Evolutionary conservation across 2,329 filamentous ascomycete species (phyloP), one percentile per base, ranked within the genome.

Genomic region (Parastagonospora nodorum): DNA sequence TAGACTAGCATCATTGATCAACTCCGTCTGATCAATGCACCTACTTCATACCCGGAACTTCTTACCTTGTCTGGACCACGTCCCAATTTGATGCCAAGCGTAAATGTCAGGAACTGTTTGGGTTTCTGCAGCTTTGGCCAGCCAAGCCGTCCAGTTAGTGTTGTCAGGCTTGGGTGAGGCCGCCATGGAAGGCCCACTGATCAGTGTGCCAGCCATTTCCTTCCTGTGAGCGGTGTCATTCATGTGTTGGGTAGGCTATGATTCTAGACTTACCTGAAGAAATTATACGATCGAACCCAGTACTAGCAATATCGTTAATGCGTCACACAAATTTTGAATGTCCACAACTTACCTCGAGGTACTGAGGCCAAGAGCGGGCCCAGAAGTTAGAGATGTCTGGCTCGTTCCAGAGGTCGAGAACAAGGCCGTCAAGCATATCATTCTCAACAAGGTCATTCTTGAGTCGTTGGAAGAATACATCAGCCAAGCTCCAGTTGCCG

Each of bases 371-470:
- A 1, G 53, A 40, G 3, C 76, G 64, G 7, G 48, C 49, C 65
- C 74, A 75, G 71, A 78, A 81, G 39, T 61, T 64, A 4, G 9
- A 37, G 8, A 55, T 57, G 4, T 82, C 80, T 0, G 81, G 78
- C 63, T 83, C 81, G 48, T 83, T 83, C 81, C 81, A 83, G 31
- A 82, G 75, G 44, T 83, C 81, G 8, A 78, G 64, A 0, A 78
- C 68, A 0, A 83, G 55, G 0, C 71, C 74, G 0, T 66, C 56
- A 4, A 71, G 51, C 58, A 72, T 71, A 37, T 67, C 46, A 41
- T 78, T 78, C 2, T 61, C 64, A 19, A 69, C 72, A 9, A 78
- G 65, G 43, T 72, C 77, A 1, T 61, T 60, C 19, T 77, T 63
- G 2, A 78, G 61, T 16, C 71, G 70, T 0, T 70, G 64, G 1